These are phyloP conservation scores for Obelidium mucronatum DNA, from an alignment of 192 early-diverging fungal species.

Conservation along the genomic window DNA sequence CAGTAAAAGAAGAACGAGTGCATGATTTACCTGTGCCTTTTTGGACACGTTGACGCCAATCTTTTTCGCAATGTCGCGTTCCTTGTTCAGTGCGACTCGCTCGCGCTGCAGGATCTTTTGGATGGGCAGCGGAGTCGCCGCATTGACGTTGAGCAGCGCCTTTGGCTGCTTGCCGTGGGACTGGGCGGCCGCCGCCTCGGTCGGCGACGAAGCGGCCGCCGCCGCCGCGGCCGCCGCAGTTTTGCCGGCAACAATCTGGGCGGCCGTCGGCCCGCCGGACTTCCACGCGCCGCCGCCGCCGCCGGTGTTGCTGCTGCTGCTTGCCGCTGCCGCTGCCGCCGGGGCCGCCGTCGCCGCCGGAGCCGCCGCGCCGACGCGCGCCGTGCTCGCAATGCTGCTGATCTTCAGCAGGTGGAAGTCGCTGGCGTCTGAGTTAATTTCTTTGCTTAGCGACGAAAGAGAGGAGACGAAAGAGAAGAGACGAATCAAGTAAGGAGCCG, in stretches of 20 bases:
- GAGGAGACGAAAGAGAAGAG: not conserved
- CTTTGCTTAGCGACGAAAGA: not conserved
- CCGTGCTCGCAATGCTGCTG: slow-evolving; percentile 34
- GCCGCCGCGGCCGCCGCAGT: not conserved
- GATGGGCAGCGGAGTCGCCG: slow-evolving; percentile 20
- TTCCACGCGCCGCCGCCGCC: not conserved
- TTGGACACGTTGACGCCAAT: slow-evolving; percentile 49
- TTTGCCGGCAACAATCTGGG: slow-evolving; percentile 3
- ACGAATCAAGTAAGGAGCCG: slow-evolving; percentile 4
- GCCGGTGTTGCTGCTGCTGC: too few species aligned
- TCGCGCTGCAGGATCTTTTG: slow-evolving; percentile 37
- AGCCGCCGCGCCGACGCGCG: too few species aligned
- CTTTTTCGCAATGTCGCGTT: slow-evolving; percentile 21
- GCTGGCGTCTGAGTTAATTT: not conserved
- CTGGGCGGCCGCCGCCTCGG: not conserved
- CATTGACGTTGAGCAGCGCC: not conserved
- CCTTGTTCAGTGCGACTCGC: slow-evolving; percentile 13
- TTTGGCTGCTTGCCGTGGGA: not conserved
- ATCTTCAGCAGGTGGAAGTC: slow-evolving; percentile 49
- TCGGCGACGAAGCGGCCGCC: not conserved
- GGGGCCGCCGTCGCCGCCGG: too few species aligned
- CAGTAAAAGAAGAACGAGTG: not conserved
- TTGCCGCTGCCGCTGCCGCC: too few species aligned
- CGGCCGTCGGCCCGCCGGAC: slow-evolving; percentile 3
- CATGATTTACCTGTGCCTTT: slow-evolving; percentile 51